Evolutionary conservation across 345 rosid genomes (phyloP), one percentile per base, ranked within the genome.

Genomic region (Populus simonii): DNA sequence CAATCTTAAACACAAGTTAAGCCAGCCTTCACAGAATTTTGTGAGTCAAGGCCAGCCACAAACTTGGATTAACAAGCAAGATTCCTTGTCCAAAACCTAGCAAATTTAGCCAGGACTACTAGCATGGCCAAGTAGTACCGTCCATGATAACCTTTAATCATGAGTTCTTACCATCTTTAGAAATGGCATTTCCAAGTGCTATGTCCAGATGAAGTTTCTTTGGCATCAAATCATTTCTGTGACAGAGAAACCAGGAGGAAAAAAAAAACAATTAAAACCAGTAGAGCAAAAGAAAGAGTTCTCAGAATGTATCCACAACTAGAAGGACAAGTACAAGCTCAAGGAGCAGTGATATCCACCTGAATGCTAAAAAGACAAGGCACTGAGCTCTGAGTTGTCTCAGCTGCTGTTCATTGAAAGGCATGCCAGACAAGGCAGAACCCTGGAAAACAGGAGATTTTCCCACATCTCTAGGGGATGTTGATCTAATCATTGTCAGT

Each of bases 371-470:
- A 84, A 92, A 92, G 36, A 94, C 97, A 61, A 94, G 96, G 87
- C 98, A 94, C 80, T 94, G 98, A 61, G 98, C 98, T 79, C 97
- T 90, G 77, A 94, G 98, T 83, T 94, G 98, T 85, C 90, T 94
- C 83, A 94, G 80, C 80, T 94, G 98, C 68, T 94, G 94, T 75
- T 92, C 98, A 74, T 91, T 94, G 80, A 94, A 94, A 78, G 91
- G 94, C 84, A 85, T 81, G 84, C 90, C 88, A 79, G 88, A 76
- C n/a, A 73, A 72, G 4, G 78, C 27, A 29, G 84, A 77, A 84
- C 81, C 83, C 74, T 86, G 89, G 33, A 89, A 75, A 86, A 82
- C 83, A 74, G 86, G 80, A 85, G 92, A 86, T 83, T 88, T 90
- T 76, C 97, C 98, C 35, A 88, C 79, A 81, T 90, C 97, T 80